Percentiles rank a stretch among this genome's conserved stretches.
These are phyloP conservation scores for Rutstroemia sp. DNA, from an alignment of 2,329 filamentous ascomycete species.

Conservation along the genomic window DNA sequence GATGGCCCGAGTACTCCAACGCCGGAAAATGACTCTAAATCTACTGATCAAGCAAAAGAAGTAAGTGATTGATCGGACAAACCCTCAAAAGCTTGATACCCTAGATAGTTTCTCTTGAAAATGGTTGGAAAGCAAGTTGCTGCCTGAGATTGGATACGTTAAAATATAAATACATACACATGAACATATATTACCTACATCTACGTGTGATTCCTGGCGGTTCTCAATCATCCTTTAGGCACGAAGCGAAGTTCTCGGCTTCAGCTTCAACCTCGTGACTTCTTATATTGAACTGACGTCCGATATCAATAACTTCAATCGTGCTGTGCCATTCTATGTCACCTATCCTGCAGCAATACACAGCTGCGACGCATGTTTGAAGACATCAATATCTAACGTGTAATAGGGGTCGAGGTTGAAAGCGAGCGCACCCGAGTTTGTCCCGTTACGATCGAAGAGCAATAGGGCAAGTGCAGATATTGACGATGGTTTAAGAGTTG, in stretches of 20 bases:
- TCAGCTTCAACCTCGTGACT: too few species aligned
- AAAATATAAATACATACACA: too few species aligned
- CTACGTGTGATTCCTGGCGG: too few species aligned
- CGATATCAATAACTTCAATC: too few species aligned
- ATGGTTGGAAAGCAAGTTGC: constrained; percentile 12
- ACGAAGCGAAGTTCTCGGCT: too few species aligned
- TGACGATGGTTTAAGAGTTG: neutral
- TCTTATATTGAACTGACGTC: too few species aligned
- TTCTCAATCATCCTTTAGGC: too few species aligned
- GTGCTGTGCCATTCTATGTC: too few species aligned
- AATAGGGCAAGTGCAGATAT: constrained; percentile 2
- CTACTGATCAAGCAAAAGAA: constrained; percentile 9
- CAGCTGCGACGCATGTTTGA: neutral
- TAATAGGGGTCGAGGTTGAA: constrained; percentile 25
- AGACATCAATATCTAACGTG: neutral
- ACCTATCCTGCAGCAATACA: neutral
- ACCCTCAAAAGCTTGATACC: neutral
- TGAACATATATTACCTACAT: too few species aligned
- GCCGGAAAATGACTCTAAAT: neutral
- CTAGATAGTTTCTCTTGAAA: neutral
- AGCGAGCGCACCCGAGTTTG: constrained; percentile 35
- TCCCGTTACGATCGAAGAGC: constrained; percentile 22
- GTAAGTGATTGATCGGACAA: constrained; percentile 19
- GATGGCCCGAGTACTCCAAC: neutral
- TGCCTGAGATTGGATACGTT: neutral